Evolutionary conservation across 176 grass and related monocot species (phyloP).

Genomic region (Oryza meridionalis): DNA sequence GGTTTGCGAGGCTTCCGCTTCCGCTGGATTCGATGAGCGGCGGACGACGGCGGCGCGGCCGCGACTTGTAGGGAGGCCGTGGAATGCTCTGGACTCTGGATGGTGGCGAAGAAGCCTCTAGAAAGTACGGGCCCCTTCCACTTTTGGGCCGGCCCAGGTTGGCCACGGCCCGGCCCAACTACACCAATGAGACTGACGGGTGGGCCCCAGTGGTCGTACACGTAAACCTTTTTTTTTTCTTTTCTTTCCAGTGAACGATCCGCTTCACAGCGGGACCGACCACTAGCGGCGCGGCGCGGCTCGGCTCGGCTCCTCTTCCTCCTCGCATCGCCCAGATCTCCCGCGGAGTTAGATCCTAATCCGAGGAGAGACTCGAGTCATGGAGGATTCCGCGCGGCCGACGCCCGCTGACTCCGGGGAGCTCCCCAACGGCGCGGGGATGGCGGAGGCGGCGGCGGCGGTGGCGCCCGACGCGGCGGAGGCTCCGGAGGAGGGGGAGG

Average conservation of each 20-base stretch:
- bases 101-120: neutral
- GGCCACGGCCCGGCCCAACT: neutral
- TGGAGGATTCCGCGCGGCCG: slow-evolving; percentile 29
- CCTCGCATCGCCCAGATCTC: slow-evolving; percentile 12
- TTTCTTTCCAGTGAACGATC: neutral
- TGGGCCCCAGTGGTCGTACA: neutral
- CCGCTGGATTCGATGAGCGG: neutral
- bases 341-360: neutral
- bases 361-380: slow-evolving; percentile 13
- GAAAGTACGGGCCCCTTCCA: neutral
- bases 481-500: neutral
- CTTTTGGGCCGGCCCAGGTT: neutral
- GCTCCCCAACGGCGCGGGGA: slow-evolving; percentile 29
- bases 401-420: neutral
- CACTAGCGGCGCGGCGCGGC: neutral
- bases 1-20: neutral
- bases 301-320: neutral
- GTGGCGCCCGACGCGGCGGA: neutral
- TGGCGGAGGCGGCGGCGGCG: slow-evolving; percentile 9
- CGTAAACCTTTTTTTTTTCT: neutral
- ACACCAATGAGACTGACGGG: neutral
- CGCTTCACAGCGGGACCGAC: neutral
- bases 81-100: slow-evolving; percentile 15
- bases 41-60: neutral
- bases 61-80: neutral